Base-by-base conservation (phyloP, 345 rosid genomes). In the Toxicodendron radicans region DNA sequence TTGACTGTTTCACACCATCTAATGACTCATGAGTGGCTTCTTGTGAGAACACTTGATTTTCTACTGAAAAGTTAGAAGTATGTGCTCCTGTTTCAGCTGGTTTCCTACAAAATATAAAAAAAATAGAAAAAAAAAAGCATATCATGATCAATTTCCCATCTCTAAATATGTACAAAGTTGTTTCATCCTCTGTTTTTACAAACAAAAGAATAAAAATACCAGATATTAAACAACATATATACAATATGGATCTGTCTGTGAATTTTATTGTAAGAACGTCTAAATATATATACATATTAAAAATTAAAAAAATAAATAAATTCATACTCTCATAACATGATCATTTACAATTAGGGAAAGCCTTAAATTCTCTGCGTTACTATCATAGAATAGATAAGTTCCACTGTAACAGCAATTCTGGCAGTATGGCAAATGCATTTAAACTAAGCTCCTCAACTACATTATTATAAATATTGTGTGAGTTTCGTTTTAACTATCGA, bases 1-100 rank as follows among this genome's bases (percentile, higher is more conserved):
- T 90, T 83, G 84, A 78, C 66, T 85, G 83, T 78, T 88, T 89
- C 79, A 75, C 84, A 66, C 79, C 89, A 78, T 85, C 80, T 79
- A 75, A 58, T 18, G 83, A 67, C 68, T 68, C 71, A 35, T 62
- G 32, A 51, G 86, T 71, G 56, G 79, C 78, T 64, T 82, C 90
- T 46, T 78, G 74, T 59, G 87, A 80, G 2, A 78, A 78, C 54
- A 63, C 77, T 53, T 38, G 78, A 77, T 77, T 73, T 72, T 74
- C 84, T 38, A 72, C 73, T 5, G 73, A 75, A 72, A 67, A n/a
- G 58, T 51, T 64, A 12, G 81, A 66, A 66, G 71, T 68, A 30
- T 63, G 9, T 10, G 85, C 72, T 61, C 75, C 75, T 23, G 73
- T 75, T 68, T 84, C 67, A 73, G 81, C 79, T 41, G 79, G 78